Evolutionary conservation across 2,329 filamentous ascomycete genomes (phyloP), one percentile per base, ranked within the genome.

Genomic region (Tolypocladium tropicale): DNA sequence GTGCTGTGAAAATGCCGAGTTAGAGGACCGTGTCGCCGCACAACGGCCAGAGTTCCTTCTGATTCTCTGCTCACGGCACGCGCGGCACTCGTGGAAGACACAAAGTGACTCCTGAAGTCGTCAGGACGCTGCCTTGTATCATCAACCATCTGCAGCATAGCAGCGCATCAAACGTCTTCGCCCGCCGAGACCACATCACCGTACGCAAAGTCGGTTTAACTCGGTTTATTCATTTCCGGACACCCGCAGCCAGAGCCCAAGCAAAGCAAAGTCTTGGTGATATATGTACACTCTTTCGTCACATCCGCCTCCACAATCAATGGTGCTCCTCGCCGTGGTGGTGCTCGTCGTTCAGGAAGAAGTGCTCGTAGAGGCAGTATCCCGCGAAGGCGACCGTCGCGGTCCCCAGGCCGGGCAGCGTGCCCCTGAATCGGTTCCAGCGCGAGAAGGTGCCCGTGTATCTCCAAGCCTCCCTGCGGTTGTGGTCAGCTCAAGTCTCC

Each of bases 401-500:
- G 65, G 93, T 95, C 61, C 94, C 94, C 65, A 99, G 80, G 59
- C 94, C 94, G 39, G 94, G 94, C 70, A 99, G 90, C 61, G 84
- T 79, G 67, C 82, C 78, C 77, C 86, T 91, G 79, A 96, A 94
- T 65, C 94, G 88, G 77, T 96, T 95, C 76, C 79, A 88, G 65
- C 93, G 84, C 62, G 86, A 87, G 79, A 96, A 97, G 55, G 83
- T 86, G 61, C 93, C 94, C 37, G 82, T 85, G 79, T 96, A 96
- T 74, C 94, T 83, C 94, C 94, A 99, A 69, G 89, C 82, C 78
- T 99, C 94, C 69, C 94, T 99, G 71, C 16, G 28, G 25, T 18
- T 18, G 21, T 34, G 37, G 48, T 46, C 53, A 55, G 33, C 14
- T 49, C 46, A 32, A 2, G 28, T 30, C 37, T 18, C 11, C 37